phyloP scores from a whole-genome alignment of 768 basidiomycete species.

The Cubamyces lactineus region DNA sequence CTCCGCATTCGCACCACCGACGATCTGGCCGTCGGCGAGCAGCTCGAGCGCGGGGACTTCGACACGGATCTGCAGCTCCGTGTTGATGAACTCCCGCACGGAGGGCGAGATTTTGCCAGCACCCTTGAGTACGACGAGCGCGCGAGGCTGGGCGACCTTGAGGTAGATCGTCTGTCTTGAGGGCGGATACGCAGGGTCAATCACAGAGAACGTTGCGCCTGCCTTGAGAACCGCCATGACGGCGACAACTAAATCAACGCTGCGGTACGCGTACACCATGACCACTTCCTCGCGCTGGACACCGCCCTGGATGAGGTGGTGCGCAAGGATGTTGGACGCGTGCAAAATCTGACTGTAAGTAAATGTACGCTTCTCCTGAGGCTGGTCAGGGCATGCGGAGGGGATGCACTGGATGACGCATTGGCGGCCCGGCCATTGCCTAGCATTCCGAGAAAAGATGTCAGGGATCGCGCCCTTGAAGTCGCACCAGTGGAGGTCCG shows the following conservation, averaged over 20 bases:
- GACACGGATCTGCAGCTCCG: constrained; percentile 81
- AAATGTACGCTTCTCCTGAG: constrained; percentile 61
- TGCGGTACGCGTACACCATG: constrained; percentile 96
- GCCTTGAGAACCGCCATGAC: constrained; percentile 97
- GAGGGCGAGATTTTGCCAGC: constrained; percentile 80
- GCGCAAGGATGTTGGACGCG: constrained; percentile 88
- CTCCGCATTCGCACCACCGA: constrained; percentile 56
- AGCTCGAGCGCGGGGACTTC: constrained; percentile 91
- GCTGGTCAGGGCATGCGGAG: constrained; percentile 38
- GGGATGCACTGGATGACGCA: constrained; percentile 87
- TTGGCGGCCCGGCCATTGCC: constrained; percentile 72
- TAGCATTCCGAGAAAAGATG: constrained; percentile 89
- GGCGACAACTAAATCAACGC: constrained; percentile 94
- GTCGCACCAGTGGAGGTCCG: constrained; percentile 94
- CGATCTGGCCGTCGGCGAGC: constrained; percentile 59
- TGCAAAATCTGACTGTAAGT: constrained; percentile 81
- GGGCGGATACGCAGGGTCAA: constrained; percentile 97
- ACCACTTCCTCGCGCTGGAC: constrained; percentile 94
- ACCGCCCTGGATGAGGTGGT: constrained; percentile 84
- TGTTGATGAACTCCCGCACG: constrained; percentile 81
- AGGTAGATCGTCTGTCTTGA: constrained; percentile 93
- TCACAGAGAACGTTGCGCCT: constrained; percentile 96
- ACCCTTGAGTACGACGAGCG: constrained; percentile 86
- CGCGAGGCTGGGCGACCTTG: constrained; percentile 89
- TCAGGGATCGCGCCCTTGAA: constrained; percentile 98